Evolutionary conservation across 768 basidiomycete genomes (phyloP).

Genomic region (Psilocybe cubensis): DNA sequence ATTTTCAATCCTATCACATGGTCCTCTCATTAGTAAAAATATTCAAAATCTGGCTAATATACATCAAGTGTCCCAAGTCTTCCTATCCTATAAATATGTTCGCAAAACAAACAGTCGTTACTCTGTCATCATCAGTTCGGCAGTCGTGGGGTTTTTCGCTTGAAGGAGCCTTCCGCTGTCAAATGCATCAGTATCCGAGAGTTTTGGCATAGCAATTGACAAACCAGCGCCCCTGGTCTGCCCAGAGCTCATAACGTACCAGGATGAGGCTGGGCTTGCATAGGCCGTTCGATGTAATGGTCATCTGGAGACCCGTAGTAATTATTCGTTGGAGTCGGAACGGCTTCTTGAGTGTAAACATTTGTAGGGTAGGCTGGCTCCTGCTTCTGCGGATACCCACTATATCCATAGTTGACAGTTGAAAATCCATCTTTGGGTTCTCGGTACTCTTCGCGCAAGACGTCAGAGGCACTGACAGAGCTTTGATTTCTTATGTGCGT

Average conservation of each 20-base stretch:
- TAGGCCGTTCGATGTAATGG: conserved; percentile 37
- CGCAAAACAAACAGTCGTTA: background rate
- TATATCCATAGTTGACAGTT: conserved; percentile 32
- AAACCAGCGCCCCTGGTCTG: conserved; percentile 16
- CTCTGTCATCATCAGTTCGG: conserved; percentile 2
- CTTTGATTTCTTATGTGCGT: conserved; percentile 60
- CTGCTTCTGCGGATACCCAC: conserved; percentile 34
- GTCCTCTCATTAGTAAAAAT: background rate
- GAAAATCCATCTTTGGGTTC: conserved; percentile 47
- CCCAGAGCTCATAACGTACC: conserved; percentile 39
- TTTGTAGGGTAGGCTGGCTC: conserved; percentile 30
- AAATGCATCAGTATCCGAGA: conserved; percentile 8
- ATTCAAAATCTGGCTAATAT: background rate
- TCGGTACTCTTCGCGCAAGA: conserved; percentile 52
- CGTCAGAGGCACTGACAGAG: conserved; percentile 55
- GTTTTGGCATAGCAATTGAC: conserved; percentile 1
- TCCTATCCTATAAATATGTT: conserved; percentile 10
- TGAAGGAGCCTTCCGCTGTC: conserved; percentile 46
- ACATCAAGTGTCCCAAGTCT: conserved; percentile 15
- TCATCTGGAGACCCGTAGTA: conserved; percentile 31
- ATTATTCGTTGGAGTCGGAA: conserved; percentile 38
- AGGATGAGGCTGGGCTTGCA: conserved; percentile 46
- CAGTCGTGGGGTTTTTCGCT: conserved; percentile 43
- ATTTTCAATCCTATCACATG: conserved; percentile 8
- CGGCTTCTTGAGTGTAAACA: conserved; percentile 40